Base-by-base conservation (phyloP, 1,284 basidiomycete species). In the Tilletia setariae region DNA sequence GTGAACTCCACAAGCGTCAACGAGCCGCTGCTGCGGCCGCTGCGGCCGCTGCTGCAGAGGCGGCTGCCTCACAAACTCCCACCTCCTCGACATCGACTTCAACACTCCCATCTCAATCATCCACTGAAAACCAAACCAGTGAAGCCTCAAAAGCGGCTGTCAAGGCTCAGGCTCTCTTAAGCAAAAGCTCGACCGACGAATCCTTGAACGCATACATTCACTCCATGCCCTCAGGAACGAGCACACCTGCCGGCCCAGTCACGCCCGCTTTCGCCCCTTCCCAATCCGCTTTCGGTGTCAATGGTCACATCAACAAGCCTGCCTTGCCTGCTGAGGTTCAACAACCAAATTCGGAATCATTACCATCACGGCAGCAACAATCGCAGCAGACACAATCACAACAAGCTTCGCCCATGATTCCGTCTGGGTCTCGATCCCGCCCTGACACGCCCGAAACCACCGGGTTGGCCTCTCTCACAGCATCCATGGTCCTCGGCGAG, bases 1-100 rank as follows among this genome's bases (percentile, higher is more conserved):
- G 78, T n/a, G 80, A 79, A 47, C 75, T 77, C 59, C 72, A 77
- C 70, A 73, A 72, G 65, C 74, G 79, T 25, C 70, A 71, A 43
- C 73, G 76, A 23, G 76, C 75, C 32, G 56, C 56, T 19, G 56
- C 56, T n/a, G 68, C 51, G 7, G 47, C 30, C 16, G 49, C 32
- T 30, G 23, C 23, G 0, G 51, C 21, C 16, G 51, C 21, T 15
- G 13, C n/a, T 28, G 51, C 13, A 28, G 51, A 53, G 6, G 51
- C 21, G 4, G 21, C n/a, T 7, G 16, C 51, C 51, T 28, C n/a
- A 0, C 35, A 40, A 40, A 40, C 35, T 40, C 35, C 35, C 11
- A 40, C 35, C 35, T 40, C 35, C 35, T 40, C 35, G 6, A 40
- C 4, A 6, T 40, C 35, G 11, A 40, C 4, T 11, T 40, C 35